Evolutionary conservation across 116 monocot species (phyloP), one percentile per base, ranked within the genome.

Genomic region (Cymodocea nodosa): DNA sequence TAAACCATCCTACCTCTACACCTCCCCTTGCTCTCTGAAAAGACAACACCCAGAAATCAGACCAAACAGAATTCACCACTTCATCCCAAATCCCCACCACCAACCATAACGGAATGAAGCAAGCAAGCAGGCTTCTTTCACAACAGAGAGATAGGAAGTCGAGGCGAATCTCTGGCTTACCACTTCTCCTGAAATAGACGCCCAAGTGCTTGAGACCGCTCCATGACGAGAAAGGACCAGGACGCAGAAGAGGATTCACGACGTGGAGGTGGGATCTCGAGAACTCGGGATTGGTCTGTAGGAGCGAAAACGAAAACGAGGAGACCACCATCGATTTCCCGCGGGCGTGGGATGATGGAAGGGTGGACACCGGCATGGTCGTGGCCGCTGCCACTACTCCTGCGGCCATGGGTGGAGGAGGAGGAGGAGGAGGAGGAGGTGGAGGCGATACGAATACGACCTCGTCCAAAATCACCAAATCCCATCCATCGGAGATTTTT

Each of bases 1-100:
- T 80, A 76, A 14, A 86, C 78, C 59, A 64, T 76, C 62, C 59
- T 77, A 6, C 88, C 74, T 62, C 75, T 78, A 52, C 63, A 71
- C 65, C 59, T 80, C 17, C 60, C 59, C 58, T 76, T 79, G 56
- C 36, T 71, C 39, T 68, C 81, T 85, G 76, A 35, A 72, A 49
- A 13, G 71, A 65, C 17, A 68, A 56, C 12, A 12, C 63, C 16
- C 13, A 18, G 49, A 30, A 49, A 25, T 25, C 16, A 15, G 40
- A 58, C 10, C 14, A 17, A 65, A 11, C 15, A 25, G 44, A 44
- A 44, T 44, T 44, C 44, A 44, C 44, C 12, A 10, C 44, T 7
- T 9, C 7, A 12, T 55, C 22, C 13, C 18, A 58, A 30, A 49
- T 39, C 25, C 22, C 19, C 49, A 58, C 9, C 14, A 5, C 14